These are phyloP conservation scores for Albizia julibrissin DNA, from an alignment of 306 rosid genomes.

Conservation along the genomic window DNA sequence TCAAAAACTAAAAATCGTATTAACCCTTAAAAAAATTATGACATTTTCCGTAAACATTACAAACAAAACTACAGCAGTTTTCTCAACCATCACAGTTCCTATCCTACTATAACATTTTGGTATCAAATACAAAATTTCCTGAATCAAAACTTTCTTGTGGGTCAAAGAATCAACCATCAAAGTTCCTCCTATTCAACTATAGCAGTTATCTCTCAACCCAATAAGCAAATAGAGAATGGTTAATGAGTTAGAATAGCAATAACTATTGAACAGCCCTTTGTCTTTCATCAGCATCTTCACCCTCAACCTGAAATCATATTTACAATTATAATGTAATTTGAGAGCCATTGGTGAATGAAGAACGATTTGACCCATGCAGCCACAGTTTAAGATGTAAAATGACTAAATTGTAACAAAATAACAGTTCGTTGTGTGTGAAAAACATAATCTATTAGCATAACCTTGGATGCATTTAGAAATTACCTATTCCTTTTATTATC, in stretches of 20 bases:
- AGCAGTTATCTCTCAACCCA: background rate
- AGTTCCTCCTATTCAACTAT: slow-evolving; percentile 6
- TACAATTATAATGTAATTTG: slow-evolving; percentile 15
- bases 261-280: slow-evolving; percentile 52
- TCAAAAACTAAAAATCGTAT: too few relatives aligned
- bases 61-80: background rate
- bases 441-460: background rate
- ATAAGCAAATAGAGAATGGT: background rate
- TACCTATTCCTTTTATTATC: background rate
- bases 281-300: slow-evolving; percentile 53
- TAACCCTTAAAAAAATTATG: background rate
- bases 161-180: slow-evolving; percentile 28
- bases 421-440: background rate
- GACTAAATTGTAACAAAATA: background rate
- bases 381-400: slow-evolving; percentile 1
- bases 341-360: background rate
- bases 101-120: background rate
- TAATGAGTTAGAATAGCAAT: slow-evolving; percentile 9
- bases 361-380: background rate
- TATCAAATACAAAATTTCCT: background rate
- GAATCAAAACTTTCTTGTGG: background rate
- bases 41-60: background rate
- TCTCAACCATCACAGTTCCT: background rate
- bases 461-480: background rate
- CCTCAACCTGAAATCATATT: slow-evolving; percentile 44